phyloP scores from a whole-genome alignment of 495 filamentous ascomycete species.

The Chaetomium fimeti region DNA sequence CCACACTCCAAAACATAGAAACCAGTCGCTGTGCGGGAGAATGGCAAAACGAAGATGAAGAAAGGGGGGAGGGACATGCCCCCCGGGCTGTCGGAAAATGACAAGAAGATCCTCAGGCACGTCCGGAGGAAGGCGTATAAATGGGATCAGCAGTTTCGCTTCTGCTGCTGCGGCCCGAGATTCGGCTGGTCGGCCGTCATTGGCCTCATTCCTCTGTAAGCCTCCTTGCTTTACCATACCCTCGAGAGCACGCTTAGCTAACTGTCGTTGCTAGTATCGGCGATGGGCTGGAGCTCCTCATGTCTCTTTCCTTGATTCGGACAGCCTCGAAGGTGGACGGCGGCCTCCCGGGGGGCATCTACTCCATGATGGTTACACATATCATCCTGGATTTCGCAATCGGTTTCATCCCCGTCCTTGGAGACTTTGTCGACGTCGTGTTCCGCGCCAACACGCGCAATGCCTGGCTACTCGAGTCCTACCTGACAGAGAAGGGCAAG shows the following conservation, averaged over 20 bases:
- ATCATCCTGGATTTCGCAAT: slow-evolving; percentile 74
- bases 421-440: slow-evolving; percentile 70
- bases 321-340: slow-evolving; percentile 69
- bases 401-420: slow-evolving; percentile 80
- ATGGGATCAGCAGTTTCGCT: slow-evolving; percentile 70
- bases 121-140: slow-evolving; percentile 78
- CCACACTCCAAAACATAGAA: slow-evolving; percentile 44
- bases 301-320: slow-evolving; percentile 67
- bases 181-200: slow-evolving; percentile 85
- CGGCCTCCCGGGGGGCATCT: slow-evolving; percentile 58
- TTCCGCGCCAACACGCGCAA: slow-evolving; percentile 72
- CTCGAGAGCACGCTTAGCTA: slow-evolving; percentile 9
- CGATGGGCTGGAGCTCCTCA: slow-evolving; percentile 67
- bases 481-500: slow-evolving; percentile 60
- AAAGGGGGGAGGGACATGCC: slow-evolving; percentile 68
- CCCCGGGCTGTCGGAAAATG: slow-evolving; percentile 71
- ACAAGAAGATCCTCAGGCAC: slow-evolving; percentile 72
- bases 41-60: slow-evolving; percentile 58
- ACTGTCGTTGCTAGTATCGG: slow-evolving; percentile 55
- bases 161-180: slow-evolving; percentile 66
- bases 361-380: slow-evolving; percentile 71
- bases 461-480: slow-evolving; percentile 68
- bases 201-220: slow-evolving; percentile 74
- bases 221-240: slow-evolving; percentile 18
- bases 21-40: slow-evolving; percentile 66